phyloP scores from a whole-genome alignment of 164 flowering plant species.

The Amborella trichopoda region DNA sequence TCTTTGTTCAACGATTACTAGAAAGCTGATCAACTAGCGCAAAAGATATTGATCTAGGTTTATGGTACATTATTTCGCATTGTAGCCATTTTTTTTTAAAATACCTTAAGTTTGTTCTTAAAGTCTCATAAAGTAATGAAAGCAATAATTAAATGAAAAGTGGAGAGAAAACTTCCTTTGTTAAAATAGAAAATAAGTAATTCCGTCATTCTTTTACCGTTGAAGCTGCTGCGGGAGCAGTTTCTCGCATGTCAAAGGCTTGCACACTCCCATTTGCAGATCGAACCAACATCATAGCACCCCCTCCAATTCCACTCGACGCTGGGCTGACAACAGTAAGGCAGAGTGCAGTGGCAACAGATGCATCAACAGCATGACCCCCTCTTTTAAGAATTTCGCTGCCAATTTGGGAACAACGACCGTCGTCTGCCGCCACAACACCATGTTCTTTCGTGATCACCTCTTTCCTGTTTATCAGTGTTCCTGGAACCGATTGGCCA shows the following conservation, averaged over 20 bases:
- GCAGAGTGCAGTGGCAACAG: constrained; percentile 55
- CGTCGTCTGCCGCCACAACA: constrained; percentile 53
- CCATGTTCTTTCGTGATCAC: constrained; percentile 20
- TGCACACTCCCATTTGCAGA: constrained; percentile 22
- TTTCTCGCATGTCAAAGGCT: constrained; percentile 59
- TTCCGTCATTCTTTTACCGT: constrained; percentile 25
- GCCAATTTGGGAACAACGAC: constrained; percentile 48
- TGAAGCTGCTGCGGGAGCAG: constrained; percentile 44
- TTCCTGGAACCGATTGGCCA: too few relatives aligned
- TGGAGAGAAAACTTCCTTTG: too few relatives aligned
- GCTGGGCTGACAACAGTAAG: constrained; percentile 61
- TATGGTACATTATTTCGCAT: too few relatives aligned
- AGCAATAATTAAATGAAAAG: too few relatives aligned
- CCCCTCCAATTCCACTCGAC: constrained; percentile 70
- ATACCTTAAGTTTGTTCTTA: too few relatives aligned
- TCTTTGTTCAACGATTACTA: too few relatives aligned
- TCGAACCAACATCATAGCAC: constrained; percentile 35
- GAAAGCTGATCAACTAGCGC: too few relatives aligned
- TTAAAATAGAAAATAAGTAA: too few relatives aligned
- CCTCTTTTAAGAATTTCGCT: constrained; percentile 31
- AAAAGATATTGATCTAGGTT: too few relatives aligned
- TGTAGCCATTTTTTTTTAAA: too few relatives aligned
- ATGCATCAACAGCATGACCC: constrained; percentile 61
- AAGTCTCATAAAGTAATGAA: too few relatives aligned
- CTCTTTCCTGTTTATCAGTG: too few relatives aligned